Evolutionary conservation across 306 rosid species (phyloP), one percentile per base, ranked within the genome.

Genomic region (Malus orientalis): DNA sequence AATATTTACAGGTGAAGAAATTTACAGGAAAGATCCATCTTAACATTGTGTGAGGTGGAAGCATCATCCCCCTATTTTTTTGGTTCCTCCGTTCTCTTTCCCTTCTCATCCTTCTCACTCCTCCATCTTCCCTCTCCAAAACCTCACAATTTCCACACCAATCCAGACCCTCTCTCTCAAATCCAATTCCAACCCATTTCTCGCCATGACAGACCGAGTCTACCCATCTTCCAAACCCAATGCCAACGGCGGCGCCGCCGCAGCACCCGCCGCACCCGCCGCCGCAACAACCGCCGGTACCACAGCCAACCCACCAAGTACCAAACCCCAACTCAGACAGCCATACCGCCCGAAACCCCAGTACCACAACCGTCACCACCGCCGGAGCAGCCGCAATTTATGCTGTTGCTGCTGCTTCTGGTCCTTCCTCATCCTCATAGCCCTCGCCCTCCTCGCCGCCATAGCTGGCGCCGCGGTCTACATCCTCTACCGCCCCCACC

Each of bases 351-450:
- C 90, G 0, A 95, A 85, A 16, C 87, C 96, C 0, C 88, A 85
- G 57, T 85, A 89, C 87, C 81, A 68, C 16, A 74, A 69, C 70
- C 82, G 81, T 57, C 91, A 89, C 2, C 90, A 87, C 40, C 94
- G 85, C 36, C 89, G 96, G 10, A 82, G 91, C 67, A 33, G 80
- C 74, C 93, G 97, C 3, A 81, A 76, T 59, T 74, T 88, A 90
- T 91, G 97, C 81, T 95, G 99, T 80, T 91, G 99, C 86, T 95
- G 89, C 75, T 95, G 97, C 70, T 95, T 95, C 89, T 95, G 99
- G 99, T 82, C 93, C 0, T 80, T 95, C 4, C 91, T 95, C 65
- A 4, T 83, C 19, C 3, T 92, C 58, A 83, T 95, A 12, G 84
- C 76, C 19, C 72, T 82, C 0, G 86, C 87, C 0, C 93, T 95